Evolutionary conservation across 2,329 filamentous ascomycete species (phyloP).

Genomic region (Colletotrichum siamense): DNA sequence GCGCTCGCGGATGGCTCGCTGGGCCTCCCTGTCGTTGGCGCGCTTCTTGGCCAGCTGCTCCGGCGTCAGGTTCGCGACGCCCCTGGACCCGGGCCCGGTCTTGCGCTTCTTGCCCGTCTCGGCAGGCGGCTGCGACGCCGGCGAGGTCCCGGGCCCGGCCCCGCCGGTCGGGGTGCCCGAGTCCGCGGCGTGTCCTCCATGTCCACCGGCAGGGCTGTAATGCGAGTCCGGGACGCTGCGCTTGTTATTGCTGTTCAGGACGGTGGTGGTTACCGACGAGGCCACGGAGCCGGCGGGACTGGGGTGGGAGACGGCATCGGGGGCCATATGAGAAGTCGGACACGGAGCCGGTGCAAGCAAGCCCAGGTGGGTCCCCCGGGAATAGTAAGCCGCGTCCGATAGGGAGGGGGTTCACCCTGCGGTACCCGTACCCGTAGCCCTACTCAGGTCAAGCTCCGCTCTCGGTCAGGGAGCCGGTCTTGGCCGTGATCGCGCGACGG

Average conservation of each 20-base stretch:
- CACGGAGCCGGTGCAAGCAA: not conserved
- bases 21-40: slow-evolving; percentile 79
- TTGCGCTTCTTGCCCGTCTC: slow-evolving; percentile 49
- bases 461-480: slow-evolving; percentile 4
- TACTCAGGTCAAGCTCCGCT: slow-evolving; percentile 1
- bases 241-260: slow-evolving; percentile 9
- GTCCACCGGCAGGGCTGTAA: slow-evolving; percentile 11
- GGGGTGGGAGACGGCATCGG: slow-evolving; percentile 21
- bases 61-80: slow-evolving; percentile 70
- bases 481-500: slow-evolving; percentile 8
- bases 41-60: slow-evolving; percentile 76
- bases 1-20: slow-evolving; percentile 82
- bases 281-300: slow-evolving; percentile 21
- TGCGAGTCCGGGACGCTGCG: slow-evolving; percentile 4
- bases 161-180: not conserved
- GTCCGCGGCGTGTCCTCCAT: not conserved
- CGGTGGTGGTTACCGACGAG: slow-evolving; percentile 12
- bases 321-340: slow-evolving; percentile 8
- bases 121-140: slow-evolving; percentile 11
- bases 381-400: not conserved
- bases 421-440: not conserved
- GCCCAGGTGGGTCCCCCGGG: not conserved
- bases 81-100: slow-evolving; percentile 48
- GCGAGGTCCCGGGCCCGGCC: not conserved
- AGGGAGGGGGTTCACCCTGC: not conserved